These are phyloP conservation scores for Vanderwaltozyma yarrowii DNA, from an alignment of 805 yeast genomes.

Conservation along the genomic window DNA sequence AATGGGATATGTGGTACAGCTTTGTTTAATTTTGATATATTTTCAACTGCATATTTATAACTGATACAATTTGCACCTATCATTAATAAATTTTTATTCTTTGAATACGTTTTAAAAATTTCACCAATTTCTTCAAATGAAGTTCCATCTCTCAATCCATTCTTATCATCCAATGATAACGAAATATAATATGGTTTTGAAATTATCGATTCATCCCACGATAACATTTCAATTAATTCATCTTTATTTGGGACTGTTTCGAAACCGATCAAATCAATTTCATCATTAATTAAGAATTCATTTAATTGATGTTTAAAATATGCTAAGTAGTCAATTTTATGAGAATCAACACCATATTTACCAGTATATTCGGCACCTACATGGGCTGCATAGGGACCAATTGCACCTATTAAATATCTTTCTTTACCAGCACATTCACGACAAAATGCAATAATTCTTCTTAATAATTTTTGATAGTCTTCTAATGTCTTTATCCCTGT, in stretches of 20 bases:
- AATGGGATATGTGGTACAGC: conserved; percentile 29
- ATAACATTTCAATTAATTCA: conserved; percentile 44
- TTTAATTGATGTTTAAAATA: conserved; percentile 30
- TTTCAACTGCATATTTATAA: conserved; percentile 31
- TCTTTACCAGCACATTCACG: conserved; percentile 18
- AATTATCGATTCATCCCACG: conserved; percentile 28
- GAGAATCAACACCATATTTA: conserved; percentile 34
- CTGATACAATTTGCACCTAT: conserved; percentile 66
- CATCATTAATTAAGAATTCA: conserved; percentile 38
- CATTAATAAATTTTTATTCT: conserved; percentile 31
- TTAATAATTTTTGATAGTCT: conserved; percentile 16
- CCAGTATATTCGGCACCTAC: conserved; percentile 67
- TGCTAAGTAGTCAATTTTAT: conserved; percentile 23
- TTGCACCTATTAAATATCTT: conserved; percentile 36
- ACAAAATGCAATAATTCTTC: conserved; percentile 14
- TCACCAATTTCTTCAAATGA: conserved; percentile 27
- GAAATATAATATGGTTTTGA: conserved; percentile 36
- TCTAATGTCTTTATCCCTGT: conserved; percentile 11
- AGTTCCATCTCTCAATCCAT: conserved; percentile 43
- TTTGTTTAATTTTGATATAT: conserved; percentile 26
- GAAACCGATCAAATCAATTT: conserved; percentile 48
- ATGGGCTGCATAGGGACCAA: conserved; percentile 73
- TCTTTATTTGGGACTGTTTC: conserved; percentile 62
- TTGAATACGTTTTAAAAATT: conserved; percentile 11
- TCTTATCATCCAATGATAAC: conserved; percentile 33